Conservation (phyloP, 225 moss, liverwort and hornwort genomes). For the Takakia lepidozioides region DNA sequence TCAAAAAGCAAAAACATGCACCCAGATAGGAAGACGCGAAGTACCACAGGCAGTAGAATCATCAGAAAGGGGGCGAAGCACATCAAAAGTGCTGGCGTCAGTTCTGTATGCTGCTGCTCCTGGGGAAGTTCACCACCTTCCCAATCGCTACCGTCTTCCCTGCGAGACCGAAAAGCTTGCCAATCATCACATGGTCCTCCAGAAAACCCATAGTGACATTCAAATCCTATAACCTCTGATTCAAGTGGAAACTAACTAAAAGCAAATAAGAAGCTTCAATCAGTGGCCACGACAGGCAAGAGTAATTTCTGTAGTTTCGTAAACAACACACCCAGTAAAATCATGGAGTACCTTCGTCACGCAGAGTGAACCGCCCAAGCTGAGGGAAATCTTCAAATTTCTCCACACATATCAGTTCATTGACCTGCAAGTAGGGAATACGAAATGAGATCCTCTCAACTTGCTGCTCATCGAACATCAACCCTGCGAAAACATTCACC, state of each 20-base stretch:
- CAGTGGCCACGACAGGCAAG: too few species aligned
- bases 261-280: too few species aligned
- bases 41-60: conserved; percentile 40
- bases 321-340: neutral
- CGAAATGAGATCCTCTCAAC: too few species aligned
- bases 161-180: conserved; percentile 13
- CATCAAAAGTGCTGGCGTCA: conserved; percentile 72
- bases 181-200: neutral
- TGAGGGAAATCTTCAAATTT: conserved; percentile 88
- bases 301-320: too few species aligned
- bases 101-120: conserved; percentile 26
- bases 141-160: conserved; percentile 96
- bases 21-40: too few species aligned
- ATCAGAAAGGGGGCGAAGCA: conserved; percentile 21
- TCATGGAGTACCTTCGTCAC: conserved; percentile 62
- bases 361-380: conserved; percentile 92
- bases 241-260: neutral
- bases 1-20: too few species aligned
- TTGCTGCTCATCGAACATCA: too few species aligned
- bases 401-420: conserved; percentile 82
- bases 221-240: neutral
- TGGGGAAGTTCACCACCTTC: conserved; percentile 75
- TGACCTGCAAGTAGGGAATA: too few species aligned
- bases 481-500: too few species aligned
- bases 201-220: neutral